Conservation (phyloP, 768 basidiomycete genomes). For the Russula olivacea region DNA sequence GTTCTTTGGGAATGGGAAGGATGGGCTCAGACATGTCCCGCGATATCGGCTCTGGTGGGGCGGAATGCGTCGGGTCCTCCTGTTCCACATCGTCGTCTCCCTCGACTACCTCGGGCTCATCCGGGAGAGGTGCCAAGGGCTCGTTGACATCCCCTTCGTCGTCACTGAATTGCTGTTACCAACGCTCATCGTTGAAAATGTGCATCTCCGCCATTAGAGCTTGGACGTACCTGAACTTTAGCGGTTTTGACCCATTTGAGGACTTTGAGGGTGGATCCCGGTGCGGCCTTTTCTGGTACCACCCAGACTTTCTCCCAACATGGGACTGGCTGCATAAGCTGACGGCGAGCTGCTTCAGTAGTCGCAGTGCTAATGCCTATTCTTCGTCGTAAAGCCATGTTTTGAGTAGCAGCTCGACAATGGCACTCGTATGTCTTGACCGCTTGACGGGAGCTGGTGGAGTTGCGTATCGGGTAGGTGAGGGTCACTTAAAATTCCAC, state of each 20-base stretch:
- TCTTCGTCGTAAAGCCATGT: constrained; percentile 68
- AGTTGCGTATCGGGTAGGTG: not conserved
- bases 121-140: constrained; percentile 73
- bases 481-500: not conserved
- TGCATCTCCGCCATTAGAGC: not conserved
- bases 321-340: constrained; percentile 84
- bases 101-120: constrained; percentile 70
- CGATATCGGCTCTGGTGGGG: constrained; percentile 36
- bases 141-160: constrained; percentile 77
- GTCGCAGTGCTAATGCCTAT: constrained; percentile 72
- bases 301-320: constrained; percentile 82
- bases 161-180: constrained; percentile 74
- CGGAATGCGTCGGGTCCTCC: constrained; percentile 47
- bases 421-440: not conserved
- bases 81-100: constrained; percentile 71
- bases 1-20: constrained; percentile 40
- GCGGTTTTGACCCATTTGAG: constrained; percentile 79
- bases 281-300: constrained; percentile 47
- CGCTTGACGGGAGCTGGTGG: not conserved
- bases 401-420: not conserved
- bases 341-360: constrained; percentile 73
- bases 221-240: constrained; percentile 55
- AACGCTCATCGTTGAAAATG: constrained; percentile 5
- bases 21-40: constrained; percentile 37
- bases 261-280: constrained; percentile 57